These are phyloP conservation scores for Talaromyces thailandensis DNA, from an alignment of 495 filamentous ascomycete species.

Conservation along the genomic window DNA sequence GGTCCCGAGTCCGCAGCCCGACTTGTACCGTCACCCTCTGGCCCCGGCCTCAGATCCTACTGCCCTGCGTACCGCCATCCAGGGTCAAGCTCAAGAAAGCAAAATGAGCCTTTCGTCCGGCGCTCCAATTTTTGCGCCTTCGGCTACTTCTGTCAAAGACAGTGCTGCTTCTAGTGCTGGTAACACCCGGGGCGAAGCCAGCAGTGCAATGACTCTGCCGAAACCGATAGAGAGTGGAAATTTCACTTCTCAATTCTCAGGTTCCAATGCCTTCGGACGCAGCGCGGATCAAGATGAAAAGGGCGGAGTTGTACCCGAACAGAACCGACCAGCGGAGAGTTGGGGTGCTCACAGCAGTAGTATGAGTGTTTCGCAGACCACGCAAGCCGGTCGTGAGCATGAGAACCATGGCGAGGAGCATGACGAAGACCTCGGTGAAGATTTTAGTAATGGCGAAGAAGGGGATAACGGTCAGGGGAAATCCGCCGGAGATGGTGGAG, in stretches of 20 bases:
- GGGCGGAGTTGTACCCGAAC: background rate
- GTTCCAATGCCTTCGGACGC: background rate
- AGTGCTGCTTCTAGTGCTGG: background rate
- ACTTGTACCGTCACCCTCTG: background rate
- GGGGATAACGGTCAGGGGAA: constrained; percentile 36
- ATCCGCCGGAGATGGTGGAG: constrained; percentile 60
- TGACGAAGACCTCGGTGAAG: constrained; percentile 41
- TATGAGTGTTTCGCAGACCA: background rate
- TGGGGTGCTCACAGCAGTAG: background rate
- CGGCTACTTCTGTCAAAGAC: background rate
- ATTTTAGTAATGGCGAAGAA: constrained; percentile 27
- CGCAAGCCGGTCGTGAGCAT: background rate
- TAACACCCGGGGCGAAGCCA: background rate
- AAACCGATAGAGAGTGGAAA: background rate
- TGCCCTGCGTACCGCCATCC: background rate
- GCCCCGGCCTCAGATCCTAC: background rate
- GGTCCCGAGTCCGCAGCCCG: constrained; percentile 1
- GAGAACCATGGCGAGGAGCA: constrained; percentile 38
- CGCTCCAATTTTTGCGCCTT: background rate
- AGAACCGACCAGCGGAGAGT: background rate
- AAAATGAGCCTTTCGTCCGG: constrained; percentile 1
- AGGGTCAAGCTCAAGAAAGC: background rate
- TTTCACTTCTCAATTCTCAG: background rate
- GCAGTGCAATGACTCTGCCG: background rate
- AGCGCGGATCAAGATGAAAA: background rate